Evolutionary conservation across 176 grass and related monocot genomes (phyloP), one percentile per base, ranked within the genome.

Genomic region (Raddia distichophylla): DNA sequence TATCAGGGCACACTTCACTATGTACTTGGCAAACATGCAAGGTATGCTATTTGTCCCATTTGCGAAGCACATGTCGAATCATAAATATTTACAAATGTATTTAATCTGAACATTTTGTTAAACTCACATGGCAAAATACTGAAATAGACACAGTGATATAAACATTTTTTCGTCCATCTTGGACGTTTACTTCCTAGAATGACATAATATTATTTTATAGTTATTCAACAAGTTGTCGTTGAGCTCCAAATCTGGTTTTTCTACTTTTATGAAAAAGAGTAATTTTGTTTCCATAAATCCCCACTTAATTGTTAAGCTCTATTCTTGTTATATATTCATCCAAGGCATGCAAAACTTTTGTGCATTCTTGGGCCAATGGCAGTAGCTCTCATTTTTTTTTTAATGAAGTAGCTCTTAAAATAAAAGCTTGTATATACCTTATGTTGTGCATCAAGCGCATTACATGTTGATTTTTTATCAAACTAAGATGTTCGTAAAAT

Each of bases 1-100:
- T 59, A 91, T 95, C 20, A 90, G 96, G 9, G 83, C 93, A 62
- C 93, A 98, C 69, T 95, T 98, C 81, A 87, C 84, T 40, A 95
- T 98, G 93, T 95, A 93, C 80, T 84, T 98, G 68, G 84, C 93
- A 91, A 98, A 90, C 71, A 95, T 98, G 96, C 88, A 93, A 90
- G 92, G 95, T 93, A 86, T 81, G 67, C 8, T 44, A 81, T 64
- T 71, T 69, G 5, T 59, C 67, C 50, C 32, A 49, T 51, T 57
- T 80, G 34, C 65, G 73, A 77, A 60, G 33, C 46, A 27, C 44
- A 37, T 49, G 33, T 78, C 60, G 35, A 82, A 60, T 54, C 44
- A 66, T 71, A 70, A 53, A 84, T 71, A n/a, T 18, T 20, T 49
- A 11, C 46, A 75, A 75, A 56, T 12, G 40, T 55, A 15, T 69